Evolutionary conservation across 192 early-diverging fungal species (phyloP).

Genomic region (Backusella sp.): DNA sequence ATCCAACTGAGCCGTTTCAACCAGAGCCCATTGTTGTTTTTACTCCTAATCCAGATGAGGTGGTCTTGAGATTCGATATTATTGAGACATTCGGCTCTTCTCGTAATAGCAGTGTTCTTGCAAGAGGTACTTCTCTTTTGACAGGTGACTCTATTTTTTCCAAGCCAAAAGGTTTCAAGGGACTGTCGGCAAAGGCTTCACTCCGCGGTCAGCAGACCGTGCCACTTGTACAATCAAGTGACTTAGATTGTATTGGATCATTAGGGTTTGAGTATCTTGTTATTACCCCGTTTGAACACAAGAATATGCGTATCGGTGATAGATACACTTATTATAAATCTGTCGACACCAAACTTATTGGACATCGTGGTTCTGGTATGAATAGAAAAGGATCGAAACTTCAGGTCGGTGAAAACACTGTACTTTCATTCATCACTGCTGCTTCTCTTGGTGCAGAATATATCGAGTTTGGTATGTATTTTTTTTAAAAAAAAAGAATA

Average conservation of each 20-base stretch:
- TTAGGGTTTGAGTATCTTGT: conserved; percentile 61
- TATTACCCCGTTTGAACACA: conserved; percentile 61
- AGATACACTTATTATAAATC: conserved; percentile 60
- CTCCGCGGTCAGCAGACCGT: conserved; percentile 58
- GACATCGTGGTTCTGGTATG: conserved; percentile 89
- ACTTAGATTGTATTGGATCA: conserved; percentile 54
- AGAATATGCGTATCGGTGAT: conserved; percentile 54
- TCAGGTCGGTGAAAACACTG: conserved; percentile 91
- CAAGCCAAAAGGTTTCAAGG: conserved; percentile 27
- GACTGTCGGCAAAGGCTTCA: conserved; percentile 36
- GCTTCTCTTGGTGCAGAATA: conserved; percentile 80
- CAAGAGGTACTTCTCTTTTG: conserved; percentile 55
- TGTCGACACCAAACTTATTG: conserved; percentile 70
- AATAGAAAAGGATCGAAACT: conserved; percentile 64
- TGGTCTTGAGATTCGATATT: conserved; percentile 56
- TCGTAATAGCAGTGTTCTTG: conserved; percentile 43
- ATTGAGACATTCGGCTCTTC: conserved; percentile 53
- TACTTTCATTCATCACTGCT: conserved; percentile 82
- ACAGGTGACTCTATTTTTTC: conserved; percentile 48
- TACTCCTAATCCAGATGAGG: conserved; percentile 44
- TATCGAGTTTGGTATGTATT: conserved; percentile 80
- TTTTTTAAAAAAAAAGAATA: neutral
- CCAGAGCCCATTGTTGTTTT: conserved; percentile 60
- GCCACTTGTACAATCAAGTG: conserved; percentile 50
- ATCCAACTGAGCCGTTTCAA: conserved; percentile 24